phyloP scores from a whole-genome alignment of 441 rosid species.

The Melastoma candidum region DNA sequence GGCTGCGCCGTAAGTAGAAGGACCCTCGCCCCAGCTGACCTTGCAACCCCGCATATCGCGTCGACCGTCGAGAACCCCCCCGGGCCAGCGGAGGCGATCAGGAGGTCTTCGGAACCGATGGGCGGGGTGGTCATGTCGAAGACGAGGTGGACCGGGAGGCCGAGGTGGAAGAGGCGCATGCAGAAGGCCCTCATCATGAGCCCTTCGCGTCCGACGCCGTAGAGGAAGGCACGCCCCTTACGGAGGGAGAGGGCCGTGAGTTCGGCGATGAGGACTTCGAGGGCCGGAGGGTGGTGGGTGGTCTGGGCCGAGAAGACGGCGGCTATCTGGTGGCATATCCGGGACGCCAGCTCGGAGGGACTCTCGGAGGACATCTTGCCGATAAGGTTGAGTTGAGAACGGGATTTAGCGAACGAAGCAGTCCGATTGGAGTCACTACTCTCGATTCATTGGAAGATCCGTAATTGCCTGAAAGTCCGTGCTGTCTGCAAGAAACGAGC shows the following conservation, averaged over 20 bases:
- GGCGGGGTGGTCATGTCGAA: slow-evolving; percentile 86
- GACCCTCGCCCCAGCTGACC: slow-evolving; percentile 49
- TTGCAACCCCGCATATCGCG: slow-evolving; percentile 62
- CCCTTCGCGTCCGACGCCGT: slow-evolving; percentile 84
- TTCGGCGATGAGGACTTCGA: slow-evolving; percentile 39
- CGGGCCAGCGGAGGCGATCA: slow-evolving; percentile 69
- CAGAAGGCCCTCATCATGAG: slow-evolving; percentile 76
- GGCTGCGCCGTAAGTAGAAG: slow-evolving; percentile 64
- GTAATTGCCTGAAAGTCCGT: no score
- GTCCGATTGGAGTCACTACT: no score
- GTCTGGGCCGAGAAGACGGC: slow-evolving; percentile 42
- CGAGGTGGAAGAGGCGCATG: slow-evolving; percentile 78
- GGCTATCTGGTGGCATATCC: slow-evolving; percentile 53
- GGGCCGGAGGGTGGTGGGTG: slow-evolving; percentile 31
- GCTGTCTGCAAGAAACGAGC: no score
- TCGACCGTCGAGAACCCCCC: slow-evolving; percentile 40
- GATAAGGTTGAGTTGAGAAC: no score
- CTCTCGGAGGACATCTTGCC: no score
- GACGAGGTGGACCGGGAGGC: slow-evolving; percentile 65
- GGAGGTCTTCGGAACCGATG: slow-evolving; percentile 51
- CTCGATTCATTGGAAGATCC: no score
- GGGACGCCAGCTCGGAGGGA: slow-evolving; percentile 31
- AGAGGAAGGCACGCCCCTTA: slow-evolving; percentile 49
- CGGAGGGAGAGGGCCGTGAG: slow-evolving; percentile 34
- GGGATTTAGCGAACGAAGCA: no score